These are phyloP conservation scores for Phytophthora boehmeriae DNA, from an alignment of 352 stramenopile species.

Conservation along the genomic window DNA sequence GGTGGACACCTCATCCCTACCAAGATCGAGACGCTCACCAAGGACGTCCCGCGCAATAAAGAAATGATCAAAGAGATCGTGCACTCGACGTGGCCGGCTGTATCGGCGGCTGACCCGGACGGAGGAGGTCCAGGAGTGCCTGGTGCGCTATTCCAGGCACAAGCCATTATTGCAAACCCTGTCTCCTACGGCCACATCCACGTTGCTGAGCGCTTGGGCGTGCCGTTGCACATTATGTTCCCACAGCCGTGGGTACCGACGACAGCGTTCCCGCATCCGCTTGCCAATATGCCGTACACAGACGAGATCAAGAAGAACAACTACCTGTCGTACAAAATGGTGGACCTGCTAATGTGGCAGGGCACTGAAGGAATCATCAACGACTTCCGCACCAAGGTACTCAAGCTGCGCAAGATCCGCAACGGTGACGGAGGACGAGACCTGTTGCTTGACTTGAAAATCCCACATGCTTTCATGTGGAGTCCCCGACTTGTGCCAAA, in stretches of 20 bases:
- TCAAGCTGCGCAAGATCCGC: constrained; percentile 54
- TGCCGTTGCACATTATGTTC: constrained; percentile 95
- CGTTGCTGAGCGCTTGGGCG: constrained; percentile 90
- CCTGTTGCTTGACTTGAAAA: constrained; percentile 47
- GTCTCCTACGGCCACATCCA: constrained; percentile 92
- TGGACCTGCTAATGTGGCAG: constrained; percentile 64
- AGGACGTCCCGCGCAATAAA: constrained; percentile 82
- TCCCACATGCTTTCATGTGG: constrained; percentile 78
- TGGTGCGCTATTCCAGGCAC: constrained; percentile 71
- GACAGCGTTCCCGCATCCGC: constrained; percentile 86
- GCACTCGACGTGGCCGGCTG: constrained; percentile 85
- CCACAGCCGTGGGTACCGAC: constrained; percentile 89
- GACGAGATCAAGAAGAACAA: constrained; percentile 51
- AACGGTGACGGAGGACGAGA: constrained; percentile 42
- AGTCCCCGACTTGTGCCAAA: constrained; percentile 58
- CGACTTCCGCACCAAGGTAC: constrained; percentile 51
- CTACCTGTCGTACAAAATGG: constrained; percentile 56
- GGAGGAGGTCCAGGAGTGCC: constrained; percentile 40
- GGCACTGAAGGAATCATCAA: constrained; percentile 56
- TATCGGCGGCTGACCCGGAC: constrained; percentile 73
- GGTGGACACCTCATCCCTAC: constrained; percentile 70
- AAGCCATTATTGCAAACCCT: constrained; percentile 95
- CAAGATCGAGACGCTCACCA: constrained; percentile 60
- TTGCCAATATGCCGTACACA: constrained; percentile 82
- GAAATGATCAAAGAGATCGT: constrained; percentile 91